Conservation (phyloP, 192 early-diverging fungal species). For the Podila horticola region DNA sequence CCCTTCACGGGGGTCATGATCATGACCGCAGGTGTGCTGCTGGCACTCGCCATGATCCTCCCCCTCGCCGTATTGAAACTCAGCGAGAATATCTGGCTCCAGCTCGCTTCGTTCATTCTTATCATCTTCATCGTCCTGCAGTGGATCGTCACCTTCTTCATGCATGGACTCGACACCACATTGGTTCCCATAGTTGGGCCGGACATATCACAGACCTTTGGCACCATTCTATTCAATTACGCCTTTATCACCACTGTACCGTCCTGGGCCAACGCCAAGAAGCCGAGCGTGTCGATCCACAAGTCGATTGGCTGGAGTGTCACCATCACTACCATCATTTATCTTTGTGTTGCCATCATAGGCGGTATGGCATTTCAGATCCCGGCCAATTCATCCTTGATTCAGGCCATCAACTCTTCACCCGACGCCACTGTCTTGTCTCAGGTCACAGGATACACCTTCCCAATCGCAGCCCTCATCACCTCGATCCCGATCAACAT, state of each 20-base stretch:
- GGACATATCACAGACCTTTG: conserved; percentile 64
- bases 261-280: conserved; percentile 72
- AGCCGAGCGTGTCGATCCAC: conserved; percentile 66
- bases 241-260: conserved; percentile 76
- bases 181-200: conserved; percentile 64
- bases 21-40: conserved; percentile 67
- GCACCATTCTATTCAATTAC: conserved; percentile 78
- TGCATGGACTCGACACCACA: conserved; percentile 56
- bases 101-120: conserved; percentile 68
- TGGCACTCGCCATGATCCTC: conserved; percentile 59
- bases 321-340: conserved; percentile 61
- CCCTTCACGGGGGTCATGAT: conserved; percentile 70
- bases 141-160: conserved; percentile 67
- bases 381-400: conserved; percentile 45
- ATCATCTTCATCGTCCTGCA: conserved; percentile 62
- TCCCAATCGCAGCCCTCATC: conserved; percentile 65
- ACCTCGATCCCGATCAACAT: conserved; percentile 79
- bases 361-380: conserved; percentile 65
- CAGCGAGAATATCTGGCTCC: conserved; percentile 75
- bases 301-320: conserved; percentile 67
- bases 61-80: conserved; percentile 71
- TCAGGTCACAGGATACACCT: conserved; percentile 59
- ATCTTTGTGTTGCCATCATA: conserved; percentile 58
- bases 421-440: conserved; percentile 39
- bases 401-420: conserved; percentile 48